A percentile compares a stretch with the other conserved stretches of the same genome.
These are phyloP conservation scores for Camptophora hylomeconis DNA, from an alignment of 2,329 filamentous ascomycete species.

Conservation along the genomic window DNA sequence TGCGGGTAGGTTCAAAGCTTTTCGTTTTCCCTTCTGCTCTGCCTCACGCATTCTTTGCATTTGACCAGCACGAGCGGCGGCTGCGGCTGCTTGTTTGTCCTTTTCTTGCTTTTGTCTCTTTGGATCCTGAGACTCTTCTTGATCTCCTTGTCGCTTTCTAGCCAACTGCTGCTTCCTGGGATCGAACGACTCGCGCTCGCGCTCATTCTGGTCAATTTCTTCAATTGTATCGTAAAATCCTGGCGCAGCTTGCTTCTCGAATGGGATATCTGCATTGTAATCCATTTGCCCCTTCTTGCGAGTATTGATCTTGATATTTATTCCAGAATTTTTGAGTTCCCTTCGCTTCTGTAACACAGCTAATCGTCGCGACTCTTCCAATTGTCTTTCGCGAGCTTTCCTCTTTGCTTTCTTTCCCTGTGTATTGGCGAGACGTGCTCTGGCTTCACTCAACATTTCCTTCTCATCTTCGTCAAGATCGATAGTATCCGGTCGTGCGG, in stretches of 20 bases:
- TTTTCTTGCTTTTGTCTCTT: constrained; percentile 88
- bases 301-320: constrained; percentile 90
- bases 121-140: constrained; percentile 63
- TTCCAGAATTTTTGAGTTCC: constrained; percentile 92
- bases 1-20: constrained; percentile 66
- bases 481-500: constrained; percentile 88
- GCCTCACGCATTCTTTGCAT: constrained; percentile 91
- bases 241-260: constrained; percentile 76
- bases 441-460: constrained; percentile 96
- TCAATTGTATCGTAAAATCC: constrained; percentile 92
- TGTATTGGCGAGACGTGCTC: constrained; percentile 89
- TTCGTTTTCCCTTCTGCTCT: constrained; percentile 89
- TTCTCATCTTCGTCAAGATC: constrained; percentile 98
- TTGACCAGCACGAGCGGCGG: constrained; percentile 81
- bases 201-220: constrained; percentile 69
- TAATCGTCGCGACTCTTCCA: constrained; percentile 84
- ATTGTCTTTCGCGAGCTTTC: constrained; percentile 86
- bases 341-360: constrained; percentile 88
- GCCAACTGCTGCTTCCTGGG: constrained; percentile 81
- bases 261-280: constrained; percentile 97
- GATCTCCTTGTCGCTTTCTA: constrained; percentile 86
- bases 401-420: constrained; percentile 98
- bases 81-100: constrained; percentile 60
- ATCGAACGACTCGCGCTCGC: constrained; percentile 72
- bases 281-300: constrained; percentile 97